These are phyloP conservation scores for Suillus discolor DNA, from an alignment of 768 basidiomycete genomes.

Conservation along the genomic window DNA sequence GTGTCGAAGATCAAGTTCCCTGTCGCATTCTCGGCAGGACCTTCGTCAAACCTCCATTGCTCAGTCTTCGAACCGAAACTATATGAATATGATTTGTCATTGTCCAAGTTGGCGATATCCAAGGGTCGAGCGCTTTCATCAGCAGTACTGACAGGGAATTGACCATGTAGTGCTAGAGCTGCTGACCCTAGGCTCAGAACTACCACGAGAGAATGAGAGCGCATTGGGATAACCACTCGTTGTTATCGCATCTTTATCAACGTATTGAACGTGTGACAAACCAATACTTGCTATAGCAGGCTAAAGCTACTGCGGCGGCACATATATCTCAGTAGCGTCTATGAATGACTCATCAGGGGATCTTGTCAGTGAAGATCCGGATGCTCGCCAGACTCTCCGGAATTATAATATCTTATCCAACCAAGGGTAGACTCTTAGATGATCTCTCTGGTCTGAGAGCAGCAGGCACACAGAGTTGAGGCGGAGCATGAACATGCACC, in stretches of 20 bases:
- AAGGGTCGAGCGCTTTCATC: neutral
- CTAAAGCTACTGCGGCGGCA: neutral
- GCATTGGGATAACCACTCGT: neutral
- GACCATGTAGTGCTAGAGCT: neutral
- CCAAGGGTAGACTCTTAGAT: too few species aligned
- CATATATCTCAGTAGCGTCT: neutral
- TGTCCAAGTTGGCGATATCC: neutral
- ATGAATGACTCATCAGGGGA: neutral
- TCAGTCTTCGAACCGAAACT: neutral
- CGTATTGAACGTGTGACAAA: neutral
- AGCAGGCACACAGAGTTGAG: too few species aligned
- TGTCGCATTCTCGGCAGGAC: conserved; percentile 31
- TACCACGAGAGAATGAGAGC: neutral
- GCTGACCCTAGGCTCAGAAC: neutral
- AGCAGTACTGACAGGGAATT: neutral
- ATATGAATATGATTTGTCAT: neutral
- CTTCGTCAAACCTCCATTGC: conserved; percentile 23
- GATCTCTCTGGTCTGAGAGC: too few species aligned
- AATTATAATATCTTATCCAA: too few species aligned
- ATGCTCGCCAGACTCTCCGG: too few species aligned
- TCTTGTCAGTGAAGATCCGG: too few species aligned
- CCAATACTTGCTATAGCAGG: neutral
- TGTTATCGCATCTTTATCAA: neutral
- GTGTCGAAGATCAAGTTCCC: conserved; percentile 39
- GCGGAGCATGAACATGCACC: too few species aligned